Conservation (phyloP, 352 stramenopile genomes). For the Phytophthora meadii region DNA sequence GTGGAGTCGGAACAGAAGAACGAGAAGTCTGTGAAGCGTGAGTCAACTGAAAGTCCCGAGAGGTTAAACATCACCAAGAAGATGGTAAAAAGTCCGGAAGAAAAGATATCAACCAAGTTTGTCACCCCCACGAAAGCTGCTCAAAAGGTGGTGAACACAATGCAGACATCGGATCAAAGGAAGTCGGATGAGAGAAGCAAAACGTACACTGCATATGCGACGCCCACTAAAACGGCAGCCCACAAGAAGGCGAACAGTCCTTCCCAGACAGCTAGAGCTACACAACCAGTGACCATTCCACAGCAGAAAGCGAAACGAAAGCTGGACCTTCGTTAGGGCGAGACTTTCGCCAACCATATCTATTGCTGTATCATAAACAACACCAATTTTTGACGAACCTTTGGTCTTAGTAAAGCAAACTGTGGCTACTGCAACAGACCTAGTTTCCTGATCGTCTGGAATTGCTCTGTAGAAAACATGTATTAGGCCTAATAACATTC, state of each 20-base stretch:
- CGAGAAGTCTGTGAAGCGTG: conserved; percentile 9
- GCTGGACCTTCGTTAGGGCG: conserved; percentile 25
- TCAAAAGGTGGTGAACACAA: conserved; percentile 1
- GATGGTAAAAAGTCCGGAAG: not conserved
- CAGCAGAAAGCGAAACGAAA: conserved; percentile 29
- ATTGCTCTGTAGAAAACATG: too few relatives aligned
- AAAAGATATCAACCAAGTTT: conserved; percentile 8
- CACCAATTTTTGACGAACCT: conserved; percentile 31
- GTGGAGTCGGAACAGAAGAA: conserved; percentile 19
- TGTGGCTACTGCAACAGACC: conserved; percentile 36
- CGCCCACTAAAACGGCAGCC: conserved; percentile 4
- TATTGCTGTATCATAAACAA: conserved; percentile 41
- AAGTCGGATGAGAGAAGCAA: conserved; percentile 1
- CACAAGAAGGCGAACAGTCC: conserved; percentile 12
- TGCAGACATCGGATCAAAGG: conserved; percentile 4
- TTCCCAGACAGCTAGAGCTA: not conserved
- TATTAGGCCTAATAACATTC: too few relatives aligned
- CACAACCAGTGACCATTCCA: conserved; percentile 25
- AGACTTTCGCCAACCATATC: conserved; percentile 29
- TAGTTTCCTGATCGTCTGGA: conserved; percentile 60
- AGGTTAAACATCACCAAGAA: conserved; percentile 25
- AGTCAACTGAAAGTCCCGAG: conserved; percentile 7
- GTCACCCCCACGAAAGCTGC: conserved; percentile 24
- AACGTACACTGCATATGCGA: conserved; percentile 11
- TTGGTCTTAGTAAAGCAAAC: too few relatives aligned